Percentiles rank a stretch among this genome's conserved stretches.
These are phyloP conservation scores for Boletus eberwhitei DNA, from an alignment of 768 basidiomycete species.

Conservation along the genomic window DNA sequence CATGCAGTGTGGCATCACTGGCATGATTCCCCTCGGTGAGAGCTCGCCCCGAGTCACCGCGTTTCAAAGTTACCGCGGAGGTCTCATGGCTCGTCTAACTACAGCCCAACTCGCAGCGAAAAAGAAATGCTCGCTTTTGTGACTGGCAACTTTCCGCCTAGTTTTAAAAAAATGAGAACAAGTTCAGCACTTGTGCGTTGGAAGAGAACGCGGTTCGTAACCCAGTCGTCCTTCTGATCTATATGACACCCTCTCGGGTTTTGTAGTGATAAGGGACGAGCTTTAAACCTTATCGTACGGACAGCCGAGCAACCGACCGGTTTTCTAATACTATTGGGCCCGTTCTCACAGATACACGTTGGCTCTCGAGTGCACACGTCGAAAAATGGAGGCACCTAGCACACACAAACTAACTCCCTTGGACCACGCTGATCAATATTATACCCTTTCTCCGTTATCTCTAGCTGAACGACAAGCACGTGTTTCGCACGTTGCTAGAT, in stretches of 20 bases:
- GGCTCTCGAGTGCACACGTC: no score
- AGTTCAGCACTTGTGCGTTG: background rate
- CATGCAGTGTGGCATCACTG: background rate
- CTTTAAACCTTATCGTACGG: background rate
- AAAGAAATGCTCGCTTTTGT: background rate
- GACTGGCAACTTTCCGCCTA: background rate
- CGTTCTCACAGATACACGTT: background rate
- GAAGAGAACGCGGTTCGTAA: background rate
- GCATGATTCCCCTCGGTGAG: background rate
- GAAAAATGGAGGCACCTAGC: background rate
- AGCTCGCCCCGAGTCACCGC: background rate
- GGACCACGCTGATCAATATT: background rate
- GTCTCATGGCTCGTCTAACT: background rate
- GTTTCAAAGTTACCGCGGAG: background rate
- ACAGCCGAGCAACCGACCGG: background rate
- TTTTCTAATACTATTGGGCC: background rate
- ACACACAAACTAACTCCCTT: background rate
- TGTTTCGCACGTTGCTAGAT: constrained; percentile 7
- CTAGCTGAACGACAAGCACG: background rate
- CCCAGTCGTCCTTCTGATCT: background rate
- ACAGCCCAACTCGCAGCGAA: background rate
- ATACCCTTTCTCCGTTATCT: background rate
- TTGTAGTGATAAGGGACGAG: background rate
- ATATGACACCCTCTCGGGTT: background rate
- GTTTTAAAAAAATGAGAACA: background rate